Percentiles rank a stretch among this genome's conserved stretches.
phyloP scores from a whole-genome alignment of 805 yeast species.

The Teunomyces pallodes region DNA sequence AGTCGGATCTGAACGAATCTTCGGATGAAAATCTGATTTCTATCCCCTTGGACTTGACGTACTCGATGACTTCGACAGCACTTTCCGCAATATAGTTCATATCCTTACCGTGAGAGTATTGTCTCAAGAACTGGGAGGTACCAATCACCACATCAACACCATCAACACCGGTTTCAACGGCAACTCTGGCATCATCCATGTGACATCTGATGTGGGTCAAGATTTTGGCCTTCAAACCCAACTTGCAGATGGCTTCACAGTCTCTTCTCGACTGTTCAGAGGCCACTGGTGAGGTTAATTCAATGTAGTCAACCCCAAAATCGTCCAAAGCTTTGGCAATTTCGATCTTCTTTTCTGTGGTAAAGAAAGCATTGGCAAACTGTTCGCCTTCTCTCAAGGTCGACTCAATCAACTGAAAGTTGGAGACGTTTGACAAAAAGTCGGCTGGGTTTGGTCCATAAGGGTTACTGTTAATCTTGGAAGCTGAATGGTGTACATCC shows the following conservation, averaged over 20 bases:
- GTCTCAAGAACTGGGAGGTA: constrained; percentile 90
- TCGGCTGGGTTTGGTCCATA: constrained; percentile 96
- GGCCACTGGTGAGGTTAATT: constrained; percentile 96
- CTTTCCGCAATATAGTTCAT: constrained; percentile 96
- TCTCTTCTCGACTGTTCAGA: constrained; percentile 89
- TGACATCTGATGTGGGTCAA: constrained; percentile 97
- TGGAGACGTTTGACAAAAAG: constrained; percentile 82
- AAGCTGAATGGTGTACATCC: constrained; percentile 26
- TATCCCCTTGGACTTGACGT: constrained; percentile 93
- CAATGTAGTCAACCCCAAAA: constrained; percentile 97
- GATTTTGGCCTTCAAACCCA: constrained; percentile 93
- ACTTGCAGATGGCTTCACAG: constrained; percentile 97
- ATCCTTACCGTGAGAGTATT: constrained; percentile 96
- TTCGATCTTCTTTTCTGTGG: constrained; percentile 91
- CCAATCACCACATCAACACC: constrained; percentile 99
- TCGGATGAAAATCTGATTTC: constrained; percentile 96
- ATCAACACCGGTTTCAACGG: constrained; percentile 97
- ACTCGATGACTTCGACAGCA: constrained; percentile 96
- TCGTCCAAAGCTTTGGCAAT: constrained; percentile 96
- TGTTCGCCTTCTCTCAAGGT: constrained; percentile 98
- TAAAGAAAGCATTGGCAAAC: constrained; percentile 94
- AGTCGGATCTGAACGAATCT: constrained; percentile 95
- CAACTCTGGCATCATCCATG: constrained; percentile 97
- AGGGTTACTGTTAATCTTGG: constrained; percentile 52
- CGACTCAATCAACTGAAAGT: constrained; percentile 89